Conservation (phyloP, 805 yeast genomes). For the Wickerhamiella shivajii region DNA sequence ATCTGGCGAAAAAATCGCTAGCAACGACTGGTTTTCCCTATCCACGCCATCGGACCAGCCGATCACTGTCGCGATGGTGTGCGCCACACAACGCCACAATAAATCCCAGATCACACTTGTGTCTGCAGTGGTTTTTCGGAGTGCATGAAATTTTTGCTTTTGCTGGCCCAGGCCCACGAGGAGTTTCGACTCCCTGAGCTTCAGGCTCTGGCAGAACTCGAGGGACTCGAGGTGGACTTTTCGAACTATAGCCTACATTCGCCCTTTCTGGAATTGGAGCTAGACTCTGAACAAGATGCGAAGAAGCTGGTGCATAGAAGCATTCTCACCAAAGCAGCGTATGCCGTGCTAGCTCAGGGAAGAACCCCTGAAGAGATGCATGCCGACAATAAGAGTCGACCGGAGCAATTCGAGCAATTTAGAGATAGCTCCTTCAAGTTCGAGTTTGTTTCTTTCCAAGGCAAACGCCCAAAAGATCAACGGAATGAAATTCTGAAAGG, state of each 20-base stretch:
- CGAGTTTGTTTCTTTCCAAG: conserved; percentile 65
- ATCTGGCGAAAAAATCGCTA: too few relatives aligned
- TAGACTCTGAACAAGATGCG: conserved; percentile 59
- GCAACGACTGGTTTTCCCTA: too few relatives aligned
- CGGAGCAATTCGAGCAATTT: conserved; percentile 25
- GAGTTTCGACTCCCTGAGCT: conserved; percentile 70
- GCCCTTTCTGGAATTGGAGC: conserved; percentile 60
- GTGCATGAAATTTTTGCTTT: conserved; percentile 54
- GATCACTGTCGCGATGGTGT: too few relatives aligned
- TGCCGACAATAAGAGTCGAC: conserved; percentile 28
- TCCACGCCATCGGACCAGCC: too few relatives aligned
- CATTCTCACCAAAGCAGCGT: conserved; percentile 57
- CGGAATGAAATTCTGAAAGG: conserved; percentile 54
- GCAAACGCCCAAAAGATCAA: conserved; percentile 38
- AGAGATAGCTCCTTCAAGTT: conserved; percentile 53
- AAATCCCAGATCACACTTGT: too few relatives aligned
- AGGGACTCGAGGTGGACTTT: conserved; percentile 43
- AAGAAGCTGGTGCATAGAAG: conserved; percentile 46
- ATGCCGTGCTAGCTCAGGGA: conserved; percentile 77
- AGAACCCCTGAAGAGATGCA: conserved; percentile 42
- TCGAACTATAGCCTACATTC: conserved; percentile 36
- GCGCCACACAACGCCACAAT: too few relatives aligned
- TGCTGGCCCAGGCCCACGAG: conserved; percentile 73
- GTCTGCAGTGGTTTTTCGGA: too few relatives aligned
- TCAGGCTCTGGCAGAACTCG: conserved; percentile 63